Percentiles rank a stretch among this genome's conserved stretches.
Conservation (phyloP, 1,284 basidiomycete species). For the Leccinum pallidistipes region DNA sequence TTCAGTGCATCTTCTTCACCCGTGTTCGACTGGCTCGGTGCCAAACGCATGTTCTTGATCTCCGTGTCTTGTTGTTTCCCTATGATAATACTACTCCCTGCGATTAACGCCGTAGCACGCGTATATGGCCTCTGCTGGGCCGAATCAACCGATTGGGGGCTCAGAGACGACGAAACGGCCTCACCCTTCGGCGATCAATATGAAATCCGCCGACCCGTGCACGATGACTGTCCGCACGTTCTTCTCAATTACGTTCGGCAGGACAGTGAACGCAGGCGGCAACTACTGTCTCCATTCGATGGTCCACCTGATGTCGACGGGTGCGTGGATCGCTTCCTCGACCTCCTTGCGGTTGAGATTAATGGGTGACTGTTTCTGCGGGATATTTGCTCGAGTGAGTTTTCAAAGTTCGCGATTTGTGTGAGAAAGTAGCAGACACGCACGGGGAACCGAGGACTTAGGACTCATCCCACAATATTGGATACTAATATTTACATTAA, state of each 20-base stretch:
- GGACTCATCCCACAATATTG: background rate
- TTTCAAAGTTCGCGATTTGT: background rate
- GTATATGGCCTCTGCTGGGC: conserved; percentile 14
- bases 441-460: background rate
- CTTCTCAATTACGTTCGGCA: conserved; percentile 76
- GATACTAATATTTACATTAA: conserved; percentile 35
- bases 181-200: conserved; percentile 71
- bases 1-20: conserved; percentile 43
- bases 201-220: conserved; percentile 72
- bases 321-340: conserved; percentile 73
- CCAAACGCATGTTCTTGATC: conserved; percentile 37
- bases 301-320: conserved; percentile 56
- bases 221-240: conserved; percentile 67
- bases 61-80: conserved; percentile 35
- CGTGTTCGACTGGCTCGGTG: conserved; percentile 40
- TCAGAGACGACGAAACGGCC: conserved; percentile 19
- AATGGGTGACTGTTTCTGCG: background rate
- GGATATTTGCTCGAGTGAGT: background rate
- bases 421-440: background rate
- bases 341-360: conserved; percentile 27
- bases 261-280: conserved; percentile 61
- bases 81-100: conserved; percentile 41
- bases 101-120: conserved; percentile 37
- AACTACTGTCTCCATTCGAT: conserved; percentile 59
- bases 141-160: no score